Percentiles rank a stretch among this genome's conserved stretches.
Conservation (phyloP, 352 stramenopile genomes). For the Phytophthora tubulina region DNA sequence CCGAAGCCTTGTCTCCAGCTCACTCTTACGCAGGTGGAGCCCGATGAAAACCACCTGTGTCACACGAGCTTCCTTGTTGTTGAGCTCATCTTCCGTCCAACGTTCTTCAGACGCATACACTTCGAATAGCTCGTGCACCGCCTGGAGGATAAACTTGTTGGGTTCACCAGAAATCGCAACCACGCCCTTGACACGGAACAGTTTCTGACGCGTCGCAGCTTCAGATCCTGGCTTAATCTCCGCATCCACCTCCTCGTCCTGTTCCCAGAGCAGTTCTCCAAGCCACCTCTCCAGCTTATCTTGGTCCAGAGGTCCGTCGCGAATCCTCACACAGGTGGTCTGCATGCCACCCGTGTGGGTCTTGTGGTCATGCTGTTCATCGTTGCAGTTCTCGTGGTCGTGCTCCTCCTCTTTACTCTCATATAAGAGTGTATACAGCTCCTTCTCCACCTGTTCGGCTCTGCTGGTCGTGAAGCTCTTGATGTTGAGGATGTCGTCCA, state of each 20-base stretch:
- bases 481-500: constrained; percentile 83
- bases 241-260: constrained; percentile 39
- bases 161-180: constrained; percentile 56
- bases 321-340: constrained; percentile 72
- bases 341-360: constrained; percentile 74
- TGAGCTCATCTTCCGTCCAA: constrained; percentile 44
- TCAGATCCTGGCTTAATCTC: constrained; percentile 19
- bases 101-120: constrained; percentile 72
- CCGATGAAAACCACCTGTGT: constrained; percentile 84
- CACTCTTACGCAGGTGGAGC: constrained; percentile 54
- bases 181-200: constrained; percentile 85
- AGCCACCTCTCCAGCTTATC: constrained; percentile 80
- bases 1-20: constrained; percentile 48
- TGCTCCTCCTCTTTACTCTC: constrained; percentile 22
- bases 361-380: constrained; percentile 25
- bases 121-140: constrained; percentile 87
- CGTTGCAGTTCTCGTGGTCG: constrained; percentile 30
- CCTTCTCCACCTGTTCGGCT: constrained; percentile 65
- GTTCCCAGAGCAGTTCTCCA: constrained; percentile 73
- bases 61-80: constrained; percentile 10
- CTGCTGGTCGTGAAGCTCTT: constrained; percentile 79
- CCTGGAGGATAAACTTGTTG: constrained; percentile 84
- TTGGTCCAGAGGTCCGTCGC: constrained; percentile 45
- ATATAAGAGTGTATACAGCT: constrained; percentile 37
- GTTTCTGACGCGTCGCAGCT: constrained; percentile 41